These are phyloP conservation scores for Kokia cookei DNA, from an alignment of 441 rosid species.

Conservation along the genomic window DNA sequence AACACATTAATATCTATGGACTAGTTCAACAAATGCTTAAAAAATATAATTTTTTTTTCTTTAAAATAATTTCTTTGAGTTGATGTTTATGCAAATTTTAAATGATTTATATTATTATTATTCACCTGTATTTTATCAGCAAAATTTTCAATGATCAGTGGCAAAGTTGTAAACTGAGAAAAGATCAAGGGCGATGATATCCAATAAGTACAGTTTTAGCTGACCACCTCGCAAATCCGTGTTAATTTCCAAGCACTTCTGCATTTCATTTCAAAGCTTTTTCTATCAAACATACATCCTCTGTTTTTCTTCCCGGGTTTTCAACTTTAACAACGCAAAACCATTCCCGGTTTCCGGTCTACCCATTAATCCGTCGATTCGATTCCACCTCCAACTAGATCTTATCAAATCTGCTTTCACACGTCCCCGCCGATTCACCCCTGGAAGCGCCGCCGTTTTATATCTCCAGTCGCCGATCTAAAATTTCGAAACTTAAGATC, in stretches of 20 bases:
- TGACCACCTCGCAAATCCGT: conserved; percentile 1
- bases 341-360: neutral
- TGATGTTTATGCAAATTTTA: too few relatives aligned
- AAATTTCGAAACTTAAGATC: neutral
- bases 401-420: conserved; percentile 4
- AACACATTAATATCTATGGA: neutral
- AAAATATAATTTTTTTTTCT: too few relatives aligned
- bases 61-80: too few relatives aligned
- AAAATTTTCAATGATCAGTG: neutral
- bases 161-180: conserved; percentile 1
- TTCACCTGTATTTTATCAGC: too few relatives aligned
- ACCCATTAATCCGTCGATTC: neutral
- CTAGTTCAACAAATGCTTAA: neutral
- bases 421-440: neutral
- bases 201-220: neutral
- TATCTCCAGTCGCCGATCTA: neutral
- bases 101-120: too few relatives aligned
- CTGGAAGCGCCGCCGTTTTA: neutral
- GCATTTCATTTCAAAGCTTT: neutral
- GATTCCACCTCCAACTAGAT: conserved; percentile 4
- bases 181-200: neutral
- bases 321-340: neutral
- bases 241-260: neutral
- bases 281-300: neutral
- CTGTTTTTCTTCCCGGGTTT: conserved; percentile 7